Base-by-base conservation (phyloP, 179 eudicot species). In the Corrigiola litoralis region DNA sequence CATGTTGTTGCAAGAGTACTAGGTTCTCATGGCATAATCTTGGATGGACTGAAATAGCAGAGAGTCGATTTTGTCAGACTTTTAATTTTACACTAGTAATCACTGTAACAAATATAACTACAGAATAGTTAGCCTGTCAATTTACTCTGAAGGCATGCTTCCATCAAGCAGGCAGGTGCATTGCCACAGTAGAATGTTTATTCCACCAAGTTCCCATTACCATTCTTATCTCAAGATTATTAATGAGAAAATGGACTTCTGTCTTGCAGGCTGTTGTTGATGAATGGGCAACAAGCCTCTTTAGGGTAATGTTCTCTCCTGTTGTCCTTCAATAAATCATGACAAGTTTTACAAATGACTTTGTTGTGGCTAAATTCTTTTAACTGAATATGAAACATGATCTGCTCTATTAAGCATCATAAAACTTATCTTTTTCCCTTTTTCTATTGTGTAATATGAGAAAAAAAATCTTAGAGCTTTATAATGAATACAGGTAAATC, bases 401-500 rank as follows among this genome's bases (percentile, higher is more conserved):
- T 4, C 20, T 31, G 2, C 13, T 13, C 5, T 41, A 51, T 33
- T 23, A n/a, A 40, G 8, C 29, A 44, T 55, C 11, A 6, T 58
- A 4, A 38, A 17, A 1, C 20, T 53, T 32, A 10, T 16, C 42
- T 27, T 54, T 33, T 21, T 16, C 20, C 6, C 44, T 28, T 38
- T 29, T 48, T 36, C 38, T 23, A 6, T 37, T 48, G 38, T 49
- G 53, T 54, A 27, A 36, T 40, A 28, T 16, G 33, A 40, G 47
- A 72, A 60, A 60, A n/a, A n/a, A 68, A 70, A 78, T 86, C 96
- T 90, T 87, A 89, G 98, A 72, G 81, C 88, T 84, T 86, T 63
- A 77, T 84, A 92, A 84, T 90, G 95, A 90, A 87, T 90, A 92
- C 98, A 92, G 95, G 98, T 90, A 75, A 76, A 84, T 92, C 95